Conservation (phyloP, 305 asterid genomes). For the Fraxinus ornus region DNA sequence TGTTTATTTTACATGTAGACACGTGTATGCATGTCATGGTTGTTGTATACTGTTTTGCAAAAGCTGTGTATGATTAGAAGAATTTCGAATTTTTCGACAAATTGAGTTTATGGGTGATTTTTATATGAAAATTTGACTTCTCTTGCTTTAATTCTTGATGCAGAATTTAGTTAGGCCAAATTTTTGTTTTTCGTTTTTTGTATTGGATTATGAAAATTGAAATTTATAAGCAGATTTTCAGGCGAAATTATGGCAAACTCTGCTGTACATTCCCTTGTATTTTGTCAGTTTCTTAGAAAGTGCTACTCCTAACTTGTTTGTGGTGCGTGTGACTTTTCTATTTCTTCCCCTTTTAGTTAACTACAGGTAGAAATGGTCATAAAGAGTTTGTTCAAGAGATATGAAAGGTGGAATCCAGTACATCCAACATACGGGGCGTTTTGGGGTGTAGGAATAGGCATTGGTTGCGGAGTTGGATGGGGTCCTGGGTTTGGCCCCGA, state of each 20-base stretch:
- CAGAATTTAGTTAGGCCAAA: not conserved
- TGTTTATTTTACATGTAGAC: not conserved
- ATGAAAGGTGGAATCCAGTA: slow-evolving; percentile 89
- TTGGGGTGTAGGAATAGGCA: slow-evolving; percentile 88
- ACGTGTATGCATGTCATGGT: not conserved
- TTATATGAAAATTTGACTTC: not conserved
- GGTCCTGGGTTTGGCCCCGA: slow-evolving; percentile 97
- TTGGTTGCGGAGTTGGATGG: slow-evolving; percentile 97
- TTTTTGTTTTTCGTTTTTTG: not conserved
- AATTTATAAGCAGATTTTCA: not conserved
- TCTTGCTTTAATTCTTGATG: not conserved
- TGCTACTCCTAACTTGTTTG: not conserved
- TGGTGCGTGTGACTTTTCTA: not conserved
- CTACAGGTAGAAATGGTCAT: slow-evolving; percentile 69
- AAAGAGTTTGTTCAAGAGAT: slow-evolving; percentile 65
- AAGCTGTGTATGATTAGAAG: no score
- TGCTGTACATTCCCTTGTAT: not conserved
- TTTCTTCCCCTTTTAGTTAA: slow-evolving; percentile 13
- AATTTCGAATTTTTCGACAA: no score
- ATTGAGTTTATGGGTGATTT: not conserved
- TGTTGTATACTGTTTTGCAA: not conserved
- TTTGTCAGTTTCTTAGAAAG: not conserved
- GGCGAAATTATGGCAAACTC: not conserved
- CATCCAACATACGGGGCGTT: slow-evolving; percentile 84
- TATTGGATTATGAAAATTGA: not conserved